phyloP scores from a whole-genome alignment of 305 asterid species.

The Fraxinus baroniana region DNA sequence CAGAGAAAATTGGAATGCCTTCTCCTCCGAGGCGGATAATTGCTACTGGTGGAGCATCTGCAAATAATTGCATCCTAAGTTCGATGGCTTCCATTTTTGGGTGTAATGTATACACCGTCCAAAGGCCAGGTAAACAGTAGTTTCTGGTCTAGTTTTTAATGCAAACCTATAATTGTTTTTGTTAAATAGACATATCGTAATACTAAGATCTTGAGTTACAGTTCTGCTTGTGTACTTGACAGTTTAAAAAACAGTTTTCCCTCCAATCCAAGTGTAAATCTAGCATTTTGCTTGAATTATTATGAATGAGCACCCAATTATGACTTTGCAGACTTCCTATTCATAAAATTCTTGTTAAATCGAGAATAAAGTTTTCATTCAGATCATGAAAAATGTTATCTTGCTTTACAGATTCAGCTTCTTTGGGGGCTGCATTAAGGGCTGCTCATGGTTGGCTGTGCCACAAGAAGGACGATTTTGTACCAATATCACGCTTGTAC shows the following conservation, averaged over 20 bases:
- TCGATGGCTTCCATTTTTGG: slow-evolving; percentile 64
- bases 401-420: slow-evolving; percentile 60
- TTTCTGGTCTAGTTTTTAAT: not conserved
- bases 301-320: not conserved
- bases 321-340: not conserved
- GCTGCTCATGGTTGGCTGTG: slow-evolving; percentile 90
- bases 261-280: too few relatives aligned
- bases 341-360: not conserved
- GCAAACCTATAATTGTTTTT: not conserved
- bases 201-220: not conserved
- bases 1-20: slow-evolving; percentile 73
- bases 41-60: slow-evolving; percentile 84
- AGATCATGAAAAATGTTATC: not conserved
- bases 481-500: slow-evolving; percentile 56
- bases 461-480: slow-evolving; percentile 39
- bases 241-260: too few relatives aligned
- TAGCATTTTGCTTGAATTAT: not conserved
- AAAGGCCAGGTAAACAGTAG: slow-evolving; percentile 50
- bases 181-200: not conserved
- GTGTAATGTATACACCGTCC: slow-evolving; percentile 56
- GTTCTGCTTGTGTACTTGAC: too few relatives aligned
- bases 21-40: slow-evolving; percentile 68
- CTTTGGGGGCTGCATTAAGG: slow-evolving; percentile 75
- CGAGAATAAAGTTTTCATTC: not conserved
- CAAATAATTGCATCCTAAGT: slow-evolving; percentile 50